A percentile compares a stretch with the other conserved stretches of the same genome.
phyloP scores from a whole-genome alignment of 208 protist genomes.

The Trypanosoma grayi region DNA sequence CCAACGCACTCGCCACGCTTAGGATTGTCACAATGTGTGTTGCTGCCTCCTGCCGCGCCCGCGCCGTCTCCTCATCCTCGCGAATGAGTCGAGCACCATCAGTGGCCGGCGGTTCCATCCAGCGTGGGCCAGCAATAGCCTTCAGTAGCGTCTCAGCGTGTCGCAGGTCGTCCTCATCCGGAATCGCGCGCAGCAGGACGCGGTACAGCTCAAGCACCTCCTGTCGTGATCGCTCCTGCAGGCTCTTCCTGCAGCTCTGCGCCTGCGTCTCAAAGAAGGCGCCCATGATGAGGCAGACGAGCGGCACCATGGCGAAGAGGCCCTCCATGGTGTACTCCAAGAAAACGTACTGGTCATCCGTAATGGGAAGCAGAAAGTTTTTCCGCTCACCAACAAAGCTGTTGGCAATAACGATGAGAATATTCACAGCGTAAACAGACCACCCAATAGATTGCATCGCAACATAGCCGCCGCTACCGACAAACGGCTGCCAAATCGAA shows the following conservation, averaged over 20 bases:
- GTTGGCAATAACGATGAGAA: slow-evolving; percentile 31
- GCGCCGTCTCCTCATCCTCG: slow-evolving; percentile 19
- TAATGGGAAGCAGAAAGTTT: slow-evolving; percentile 18
- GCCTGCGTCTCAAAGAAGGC: slow-evolving; percentile 46
- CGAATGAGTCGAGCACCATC: slow-evolving; percentile 12
- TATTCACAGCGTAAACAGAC: slow-evolving; percentile 39
- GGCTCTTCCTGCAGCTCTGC: slow-evolving; percentile 7
- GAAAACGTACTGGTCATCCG: slow-evolving; percentile 13
- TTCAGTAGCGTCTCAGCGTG: slow-evolving; percentile 21
- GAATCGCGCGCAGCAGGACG: slow-evolving; percentile 17
- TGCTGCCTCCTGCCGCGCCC: slow-evolving; percentile 37
- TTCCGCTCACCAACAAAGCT: slow-evolving; percentile 22
- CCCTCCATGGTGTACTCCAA: slow-evolving; percentile 50
- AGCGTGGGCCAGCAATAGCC: slow-evolving; percentile 23
- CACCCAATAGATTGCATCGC: slow-evolving; percentile 65
- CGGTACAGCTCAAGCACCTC: slow-evolving; percentile 19
- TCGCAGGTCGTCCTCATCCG: slow-evolving; percentile 18
- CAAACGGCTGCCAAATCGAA: slow-evolving; percentile 35
- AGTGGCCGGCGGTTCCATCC: slow-evolving; percentile 12
- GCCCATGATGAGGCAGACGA: slow-evolving; percentile 46
- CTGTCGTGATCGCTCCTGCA: slow-evolving; percentile 7
- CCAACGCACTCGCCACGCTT: slow-evolving; percentile 31
- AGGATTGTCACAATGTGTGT: slow-evolving; percentile 51
- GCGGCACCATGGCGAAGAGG: slow-evolving; percentile 39
- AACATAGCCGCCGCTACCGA: slow-evolving; percentile 45